A percentile compares a stretch with the other conserved stretches of the same genome.
These are phyloP conservation scores for Zymoseptoria brevis DNA, from an alignment of 2,329 filamentous ascomycete species.

Conservation along the genomic window DNA sequence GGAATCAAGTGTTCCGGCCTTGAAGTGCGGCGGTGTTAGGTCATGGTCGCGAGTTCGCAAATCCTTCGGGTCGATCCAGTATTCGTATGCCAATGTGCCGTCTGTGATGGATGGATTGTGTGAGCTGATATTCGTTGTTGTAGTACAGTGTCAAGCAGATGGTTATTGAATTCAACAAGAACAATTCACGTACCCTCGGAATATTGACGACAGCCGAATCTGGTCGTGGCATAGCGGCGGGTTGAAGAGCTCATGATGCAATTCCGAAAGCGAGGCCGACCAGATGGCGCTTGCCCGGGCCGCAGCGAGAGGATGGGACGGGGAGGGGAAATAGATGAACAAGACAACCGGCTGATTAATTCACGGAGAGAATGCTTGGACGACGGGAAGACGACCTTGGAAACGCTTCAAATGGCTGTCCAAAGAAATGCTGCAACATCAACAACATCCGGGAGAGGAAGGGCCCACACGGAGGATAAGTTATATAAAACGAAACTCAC, in stretches of 20 bases:
- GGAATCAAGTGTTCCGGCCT: constrained; percentile 7
- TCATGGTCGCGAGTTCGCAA: neutral
- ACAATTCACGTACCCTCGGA: neutral
- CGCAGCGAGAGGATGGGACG: neutral
- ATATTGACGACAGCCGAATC: neutral
- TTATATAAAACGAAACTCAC: neutral
- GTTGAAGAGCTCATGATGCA: neutral
- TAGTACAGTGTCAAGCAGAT: neutral
- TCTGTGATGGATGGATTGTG: neutral
- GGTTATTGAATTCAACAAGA: neutral
- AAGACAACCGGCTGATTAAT: neutral
- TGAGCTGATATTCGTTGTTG: neutral
- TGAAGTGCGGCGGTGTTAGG: constrained; percentile 6
- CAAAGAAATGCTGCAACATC: neutral
- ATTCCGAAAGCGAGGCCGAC: neutral
- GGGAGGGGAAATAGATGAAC: neutral
- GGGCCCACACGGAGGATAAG: neutral
- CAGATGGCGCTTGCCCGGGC: neutral
- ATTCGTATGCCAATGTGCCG: constrained; percentile 9
- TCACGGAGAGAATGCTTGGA: neutral
- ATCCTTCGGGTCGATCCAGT: constrained; percentile 12
- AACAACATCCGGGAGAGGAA: neutral
- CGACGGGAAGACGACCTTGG: neutral
- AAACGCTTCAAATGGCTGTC: neutral
- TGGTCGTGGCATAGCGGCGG: neutral